These are phyloP conservation scores for Canna indica DNA, from an alignment of 176 grass and related monocot genomes.

Conservation along the genomic window DNA sequence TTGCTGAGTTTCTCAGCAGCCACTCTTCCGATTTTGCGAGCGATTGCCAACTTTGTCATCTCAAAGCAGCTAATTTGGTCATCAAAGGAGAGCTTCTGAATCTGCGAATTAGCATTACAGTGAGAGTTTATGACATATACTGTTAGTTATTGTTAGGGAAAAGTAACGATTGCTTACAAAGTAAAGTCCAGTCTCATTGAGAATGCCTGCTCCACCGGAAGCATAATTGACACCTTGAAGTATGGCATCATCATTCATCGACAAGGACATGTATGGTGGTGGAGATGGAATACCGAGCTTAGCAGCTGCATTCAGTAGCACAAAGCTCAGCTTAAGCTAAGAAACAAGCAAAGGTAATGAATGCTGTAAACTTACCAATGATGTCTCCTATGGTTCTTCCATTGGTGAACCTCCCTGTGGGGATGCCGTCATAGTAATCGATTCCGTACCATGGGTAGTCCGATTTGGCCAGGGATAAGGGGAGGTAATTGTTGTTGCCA, in stretches of 20 bases:
- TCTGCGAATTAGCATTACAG: constrained; percentile 20
- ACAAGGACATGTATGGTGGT: constrained; percentile 63
- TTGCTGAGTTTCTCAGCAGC: constrained; percentile 57
- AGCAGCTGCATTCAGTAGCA: constrained; percentile 34
- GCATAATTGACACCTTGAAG: constrained; percentile 77
- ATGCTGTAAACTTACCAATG: constrained; percentile 43
- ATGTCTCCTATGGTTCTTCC: constrained; percentile 88
- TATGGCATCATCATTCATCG: constrained; percentile 58
- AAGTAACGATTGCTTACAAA: too few relatives aligned
- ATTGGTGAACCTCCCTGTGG: constrained; percentile 88
- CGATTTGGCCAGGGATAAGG: constrained; percentile 66
- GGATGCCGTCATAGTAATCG: constrained; percentile 42
- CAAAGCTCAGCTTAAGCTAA: not conserved
- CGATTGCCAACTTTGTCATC: constrained; percentile 48
- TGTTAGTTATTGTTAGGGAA: too few relatives aligned
- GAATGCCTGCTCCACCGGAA: constrained; percentile 76
- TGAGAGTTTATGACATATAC: not conserved
- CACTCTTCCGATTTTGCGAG: constrained; percentile 50
- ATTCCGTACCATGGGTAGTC: constrained; percentile 92
- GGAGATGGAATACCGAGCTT: constrained; percentile 62
- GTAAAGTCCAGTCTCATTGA: constrained; percentile 93
- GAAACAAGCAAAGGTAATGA: not conserved
- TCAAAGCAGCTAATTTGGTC: constrained; percentile 68
- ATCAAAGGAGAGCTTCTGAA: constrained; percentile 90
- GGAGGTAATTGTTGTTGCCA: constrained; percentile 90